Percentiles rank a stretch among this genome's conserved stretches.
These are phyloP conservation scores for Colletotrichum godetiae DNA, from an alignment of 2,329 filamentous ascomycete species.

Conservation along the genomic window DNA sequence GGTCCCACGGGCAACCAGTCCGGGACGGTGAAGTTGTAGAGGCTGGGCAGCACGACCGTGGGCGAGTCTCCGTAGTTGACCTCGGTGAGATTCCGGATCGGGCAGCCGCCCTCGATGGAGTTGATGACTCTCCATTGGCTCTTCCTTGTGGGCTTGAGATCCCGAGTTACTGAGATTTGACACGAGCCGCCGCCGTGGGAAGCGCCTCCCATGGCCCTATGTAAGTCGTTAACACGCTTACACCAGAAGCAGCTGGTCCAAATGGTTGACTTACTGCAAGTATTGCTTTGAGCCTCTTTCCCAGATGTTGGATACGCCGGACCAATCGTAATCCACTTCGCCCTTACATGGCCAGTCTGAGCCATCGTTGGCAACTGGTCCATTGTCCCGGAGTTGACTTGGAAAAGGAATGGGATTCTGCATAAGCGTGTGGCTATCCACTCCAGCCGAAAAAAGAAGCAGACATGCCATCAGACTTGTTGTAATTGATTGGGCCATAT, in stretches of 20 bases:
- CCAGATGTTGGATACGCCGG: background rate
- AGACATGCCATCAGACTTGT: background rate
- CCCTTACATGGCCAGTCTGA: slow-evolving; percentile 15
- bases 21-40: background rate
- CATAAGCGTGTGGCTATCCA: background rate
- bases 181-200: background rate
- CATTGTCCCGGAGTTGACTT: background rate
- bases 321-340: background rate
- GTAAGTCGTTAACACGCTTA: background rate
- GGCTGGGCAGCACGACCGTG: background rate
- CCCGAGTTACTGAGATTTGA: background rate
- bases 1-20: slow-evolving; percentile 4
- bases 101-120: slow-evolving; percentile 4
- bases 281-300: background rate
- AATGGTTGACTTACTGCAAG: background rate
- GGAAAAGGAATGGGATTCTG: slow-evolving; percentile 13
- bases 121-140: slow-evolving; percentile 2
- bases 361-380: background rate
- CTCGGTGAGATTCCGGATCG: slow-evolving; percentile 1
- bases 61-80: background rate
- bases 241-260: background rate
- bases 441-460: background rate
- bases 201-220: background rate
- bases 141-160: background rate
- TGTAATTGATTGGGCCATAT: background rate